Base-by-base conservation (phyloP, 2,329 filamentous ascomycete species). In the Thelonectria olida region DNA sequence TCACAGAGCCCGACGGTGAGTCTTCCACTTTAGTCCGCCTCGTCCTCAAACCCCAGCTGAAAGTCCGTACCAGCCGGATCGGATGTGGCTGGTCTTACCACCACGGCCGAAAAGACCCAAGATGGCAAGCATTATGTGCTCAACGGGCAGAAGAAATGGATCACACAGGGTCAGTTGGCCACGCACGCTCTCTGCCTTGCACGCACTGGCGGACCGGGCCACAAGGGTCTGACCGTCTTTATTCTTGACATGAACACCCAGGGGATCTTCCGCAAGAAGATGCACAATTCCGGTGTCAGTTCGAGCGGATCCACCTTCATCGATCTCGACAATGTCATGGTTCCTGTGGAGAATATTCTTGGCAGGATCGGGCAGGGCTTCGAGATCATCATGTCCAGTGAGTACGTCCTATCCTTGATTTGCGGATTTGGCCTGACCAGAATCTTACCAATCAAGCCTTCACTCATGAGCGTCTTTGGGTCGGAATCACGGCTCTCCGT, bases 71-170 rank as follows among this genome's bases (percentile, higher is more conserved):
- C 85, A 86, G 90, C 90, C 0, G 91, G 91, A 0, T 88, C 85
- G 53, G 91, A 93, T 72, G 91, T 93, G 2, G 89, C 90, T 7
- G 90, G 89, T 69, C 90, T 93, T 65, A 82, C 83, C 4, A 92
- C 90, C 0, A 90, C 87, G 0, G 91, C 90, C 2, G 79, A 75
- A 4, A 89, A 88, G 74, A 85, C 81, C 7, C 71, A 80, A 0
- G 87, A 90, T 70, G 90, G 90, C 10, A 88, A 87, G 72, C 79
- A 86, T 69, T 93, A 90, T 72, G 82, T 93, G 47, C 78, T 93
- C 48, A 92, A 91, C 59, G 90, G 90, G n/a, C 82, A 84, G 0
- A 93, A 93, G 84, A 92, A 93, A 78, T 93, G 91, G 90, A 91
- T 92, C 71, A 91, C 89, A 1, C 91, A 91, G 69, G 90, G 87